A percentile compares a stretch with the other conserved stretches of the same genome.
Evolutionary conservation across 805 yeast genomes (phyloP).

Genomic region (Teunomyces gatunensis): DNA sequence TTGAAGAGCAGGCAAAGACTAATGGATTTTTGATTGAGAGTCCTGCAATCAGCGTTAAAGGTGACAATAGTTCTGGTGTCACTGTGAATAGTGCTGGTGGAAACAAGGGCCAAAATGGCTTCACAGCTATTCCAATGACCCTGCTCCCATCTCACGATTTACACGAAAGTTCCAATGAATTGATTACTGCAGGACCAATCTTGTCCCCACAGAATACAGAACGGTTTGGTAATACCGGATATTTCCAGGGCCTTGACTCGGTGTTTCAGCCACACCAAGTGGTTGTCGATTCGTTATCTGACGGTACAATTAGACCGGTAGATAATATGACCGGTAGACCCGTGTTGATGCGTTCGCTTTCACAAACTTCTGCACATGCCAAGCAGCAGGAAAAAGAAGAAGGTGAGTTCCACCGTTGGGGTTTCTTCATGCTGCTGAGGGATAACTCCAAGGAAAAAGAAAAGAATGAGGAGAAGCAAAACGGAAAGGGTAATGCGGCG

Average conservation of each 20-base stretch:
- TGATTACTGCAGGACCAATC: conserved; percentile 53
- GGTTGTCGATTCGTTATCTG: conserved; percentile 61
- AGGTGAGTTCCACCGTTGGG: conserved; percentile 88
- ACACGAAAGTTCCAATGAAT: conserved; percentile 49
- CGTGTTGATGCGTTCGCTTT: conserved; percentile 58
- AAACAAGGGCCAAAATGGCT: neutral
- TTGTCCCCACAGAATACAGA: conserved; percentile 41
- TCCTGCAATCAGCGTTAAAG: neutral
- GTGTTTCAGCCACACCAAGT: conserved; percentile 63
- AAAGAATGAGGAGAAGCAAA: too few relatives aligned
- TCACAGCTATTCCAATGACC: conserved; percentile 1
- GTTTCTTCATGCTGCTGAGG: conserved; percentile 72
- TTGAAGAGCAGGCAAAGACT: conserved; percentile 39
- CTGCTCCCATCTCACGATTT: conserved; percentile 21
- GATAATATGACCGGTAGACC: conserved; percentile 74
- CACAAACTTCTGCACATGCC: conserved; percentile 66
- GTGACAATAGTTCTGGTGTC: neutral
- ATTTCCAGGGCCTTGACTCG: conserved; percentile 22
- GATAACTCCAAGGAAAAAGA: conserved; percentile 16
- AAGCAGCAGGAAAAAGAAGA: conserved; percentile 84
- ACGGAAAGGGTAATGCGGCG: neutral
- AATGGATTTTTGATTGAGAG: conserved; percentile 12
- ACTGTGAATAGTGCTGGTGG: neutral
- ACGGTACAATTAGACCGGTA: conserved; percentile 51
- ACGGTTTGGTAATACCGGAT: conserved; percentile 16